Evolutionary conservation across 2,329 filamentous ascomycete species (phyloP), one percentile per base, ranked within the genome.

Genomic region (Thelonectria blattea): DNA sequence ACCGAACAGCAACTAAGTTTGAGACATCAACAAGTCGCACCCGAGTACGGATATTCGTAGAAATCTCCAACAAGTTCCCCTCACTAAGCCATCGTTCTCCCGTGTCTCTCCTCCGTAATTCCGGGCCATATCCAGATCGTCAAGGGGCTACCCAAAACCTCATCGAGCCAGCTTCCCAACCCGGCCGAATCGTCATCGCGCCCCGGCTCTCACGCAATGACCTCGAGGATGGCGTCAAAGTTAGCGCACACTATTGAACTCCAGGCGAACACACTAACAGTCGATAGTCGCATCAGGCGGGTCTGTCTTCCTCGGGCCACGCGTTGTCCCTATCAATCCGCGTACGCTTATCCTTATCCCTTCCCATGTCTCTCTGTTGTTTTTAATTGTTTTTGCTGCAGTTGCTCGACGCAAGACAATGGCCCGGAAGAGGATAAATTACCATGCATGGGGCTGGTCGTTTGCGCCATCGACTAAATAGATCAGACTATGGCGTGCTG

Each of bases 171-270:
- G n/a, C 22, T 30, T 22, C 45, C 27, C 27, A 10, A 22, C 8
- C 45, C 45, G 5, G 27, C 43, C 17, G 18, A 52, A 30, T 30
- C 54, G 50, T n/a, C 51, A 47, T 61, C 39, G 18, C 15, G 50
- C 58, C 53, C 39, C 32, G 27, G 32, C 32, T 3, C 58, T 70
- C 56, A 37, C 68, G 66, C 55, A 63, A 63, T 64, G 24, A 15
- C 20, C 12, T 24, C 45, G 17, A 4, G 14, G 12, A 70, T 70
- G 45, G 68, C 68, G 68, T 65, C 66, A 69, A 58, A 30, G 61
- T 65, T 70, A 70, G 60, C 45, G 48, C 12, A 20, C 18, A 0
- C 1, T 24, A 9, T 18, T 1, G 1, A 11, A 1, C 0, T 1
- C 0, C 1, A 32, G 39, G 46, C 3, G 67, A 49, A 65, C 1